Conservation (phyloP, 441 rosid genomes). For the Biscutella auriculata region DNA sequence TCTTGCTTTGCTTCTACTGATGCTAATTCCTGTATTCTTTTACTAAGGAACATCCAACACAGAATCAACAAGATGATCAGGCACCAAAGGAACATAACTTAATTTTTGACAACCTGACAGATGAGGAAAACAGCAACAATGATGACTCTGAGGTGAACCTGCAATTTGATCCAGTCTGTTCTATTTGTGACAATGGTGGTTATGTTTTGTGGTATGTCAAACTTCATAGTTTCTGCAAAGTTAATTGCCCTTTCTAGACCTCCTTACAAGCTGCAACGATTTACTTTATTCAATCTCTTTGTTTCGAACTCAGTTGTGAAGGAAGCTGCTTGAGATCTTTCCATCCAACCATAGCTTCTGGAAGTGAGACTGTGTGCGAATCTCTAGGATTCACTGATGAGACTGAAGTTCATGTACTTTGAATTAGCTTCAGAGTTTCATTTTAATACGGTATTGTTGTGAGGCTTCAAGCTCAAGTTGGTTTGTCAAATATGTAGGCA, state of each 20-base stretch:
- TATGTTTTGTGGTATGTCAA: slow-evolving; percentile 35
- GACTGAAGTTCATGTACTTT: slow-evolving; percentile 38
- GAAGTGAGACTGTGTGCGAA: slow-evolving; percentile 26
- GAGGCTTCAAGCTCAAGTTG: slow-evolving; percentile 6
- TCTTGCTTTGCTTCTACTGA: not conserved
- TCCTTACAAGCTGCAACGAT: not conserved
- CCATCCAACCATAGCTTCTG: slow-evolving; percentile 45
- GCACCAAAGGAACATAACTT: slow-evolving; percentile 9
- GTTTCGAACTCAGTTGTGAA: slow-evolving; percentile 37
- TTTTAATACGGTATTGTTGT: not conserved
- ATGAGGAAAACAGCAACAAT: slow-evolving; percentile 15
- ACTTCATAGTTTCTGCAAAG: not conserved
- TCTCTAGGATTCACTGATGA: slow-evolving; percentile 38
- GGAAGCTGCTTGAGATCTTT: slow-evolving; percentile 71
- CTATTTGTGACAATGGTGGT: slow-evolving; percentile 68
- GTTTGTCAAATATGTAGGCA: slow-evolving; percentile 30
- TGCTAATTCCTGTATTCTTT: not conserved
- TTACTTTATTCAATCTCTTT: not conserved
- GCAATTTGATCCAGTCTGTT: slow-evolving; percentile 43
- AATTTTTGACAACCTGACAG: slow-evolving; percentile 7
- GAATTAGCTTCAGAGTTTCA: slow-evolving; percentile 6
- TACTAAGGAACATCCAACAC: slow-evolving; percentile 11
- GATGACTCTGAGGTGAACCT: slow-evolving; percentile 18
- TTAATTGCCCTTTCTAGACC: not conserved
- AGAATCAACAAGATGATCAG: slow-evolving; percentile 11